Percentiles rank a stretch among this genome's conserved stretches.
phyloP scores from a whole-genome alignment of 1,139 yeast species.

The Sugiyamaella pinicola region DNA sequence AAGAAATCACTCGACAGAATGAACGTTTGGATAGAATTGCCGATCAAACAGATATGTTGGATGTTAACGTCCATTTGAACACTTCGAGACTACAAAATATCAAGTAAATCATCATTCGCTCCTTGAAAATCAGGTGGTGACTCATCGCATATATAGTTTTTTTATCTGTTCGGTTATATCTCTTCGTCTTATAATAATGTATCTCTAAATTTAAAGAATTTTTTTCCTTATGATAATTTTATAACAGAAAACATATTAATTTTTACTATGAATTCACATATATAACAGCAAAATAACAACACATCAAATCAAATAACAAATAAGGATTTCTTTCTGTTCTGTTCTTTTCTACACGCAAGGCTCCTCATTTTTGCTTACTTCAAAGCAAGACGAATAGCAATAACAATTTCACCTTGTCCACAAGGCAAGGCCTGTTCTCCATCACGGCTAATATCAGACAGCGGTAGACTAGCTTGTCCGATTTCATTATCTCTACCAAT shows the following conservation, averaged over 20 bases:
- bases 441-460: conserved; percentile 36
- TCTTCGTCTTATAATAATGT: neutral
- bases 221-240: neutral
- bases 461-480: conserved; percentile 51
- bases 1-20: conserved; percentile 56
- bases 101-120: conserved; percentile 32
- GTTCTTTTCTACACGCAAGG: neutral
- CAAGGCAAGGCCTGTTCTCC: conserved; percentile 33
- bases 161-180: neutral
- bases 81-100: conserved; percentile 47
- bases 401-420: conserved; percentile 31
- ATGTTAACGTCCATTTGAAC: conserved; percentile 55
- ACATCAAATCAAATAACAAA: neutral
- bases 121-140: neutral
- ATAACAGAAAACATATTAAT: neutral
- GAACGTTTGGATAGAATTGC: conserved; percentile 55
- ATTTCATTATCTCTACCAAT: conserved; percentile 71
- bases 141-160: neutral
- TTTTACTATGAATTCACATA: conserved; percentile 1
- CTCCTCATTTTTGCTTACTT: conserved; percentile 11
- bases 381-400: conserved; percentile 19
- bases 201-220: neutral
- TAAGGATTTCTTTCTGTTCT: neutral
- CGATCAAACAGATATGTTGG: conserved; percentile 55
- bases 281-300: neutral